Base-by-base conservation (phyloP, 192 early-diverging fungal species). In the Geosiphon pyriformis region DNA sequence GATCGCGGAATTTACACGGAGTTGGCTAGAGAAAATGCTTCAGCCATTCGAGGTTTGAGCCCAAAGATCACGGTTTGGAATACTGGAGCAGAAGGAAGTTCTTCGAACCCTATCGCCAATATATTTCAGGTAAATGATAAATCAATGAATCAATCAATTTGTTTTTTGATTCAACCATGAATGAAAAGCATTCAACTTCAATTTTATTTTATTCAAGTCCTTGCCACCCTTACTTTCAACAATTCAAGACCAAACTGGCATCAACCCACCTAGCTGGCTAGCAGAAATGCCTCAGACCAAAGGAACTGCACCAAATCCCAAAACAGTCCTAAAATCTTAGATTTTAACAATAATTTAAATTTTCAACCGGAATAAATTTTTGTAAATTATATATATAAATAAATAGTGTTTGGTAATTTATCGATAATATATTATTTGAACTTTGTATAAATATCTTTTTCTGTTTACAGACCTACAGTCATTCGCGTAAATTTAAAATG, bases 41-140 rank as follows among this genome's bases (percentile, higher is more conserved):
- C 82, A 26, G 80, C 80, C 10, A 70, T 82, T 54, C 60, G 70
- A 32, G 80, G 80, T 10, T 70, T 82, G 34, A 59, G 79, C 17
- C 80, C 80, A 53, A 82, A 82, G 70, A 79, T 82, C 56, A 74
- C 75, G 4, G 76, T 82, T 0, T 82, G 80, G 80, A 82, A 79
- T 68, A 42, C 37, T 42, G 80, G 74, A 32, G 78, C 77, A 25
- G 54, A 47, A n/a, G 64, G 52, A 10, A 29, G 49, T 11, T 71
- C 48, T 0, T 46, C 48, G 18, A 55, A 56, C 3, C 37, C 37
- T 10, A 15, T 42, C 7, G 37, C 37, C 15, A 72, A 79, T 49
- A 54, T 74, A n/a, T 73, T 80, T 61, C 32, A 73, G 42, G 78
- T 42, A 42, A 42, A 42, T 42, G 6, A 15, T 10, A 10, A 10